Conservation (phyloP, 2,329 filamentous ascomycete genomes). For the Cytospora paraplurivora region DNA sequence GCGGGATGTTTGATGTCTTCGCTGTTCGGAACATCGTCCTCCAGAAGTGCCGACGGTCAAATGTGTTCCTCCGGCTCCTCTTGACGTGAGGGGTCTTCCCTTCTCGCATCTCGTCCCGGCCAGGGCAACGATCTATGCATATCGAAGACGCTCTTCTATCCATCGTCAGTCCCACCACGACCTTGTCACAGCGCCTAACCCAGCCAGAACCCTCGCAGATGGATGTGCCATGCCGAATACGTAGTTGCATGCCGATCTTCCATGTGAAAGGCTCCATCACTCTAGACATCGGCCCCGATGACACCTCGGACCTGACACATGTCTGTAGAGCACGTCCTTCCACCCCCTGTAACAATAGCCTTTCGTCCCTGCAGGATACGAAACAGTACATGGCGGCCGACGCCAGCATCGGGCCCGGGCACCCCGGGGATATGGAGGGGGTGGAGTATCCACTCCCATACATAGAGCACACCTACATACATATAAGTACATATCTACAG, state of each 20-base stretch:
- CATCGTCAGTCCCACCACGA: neutral
- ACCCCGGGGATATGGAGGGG: neutral
- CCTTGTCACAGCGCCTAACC: neutral
- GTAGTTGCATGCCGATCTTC: neutral
- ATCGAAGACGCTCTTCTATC: neutral
- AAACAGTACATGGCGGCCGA: constrained; percentile 16
- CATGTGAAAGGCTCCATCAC: neutral
- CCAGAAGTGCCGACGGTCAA: too few species aligned
- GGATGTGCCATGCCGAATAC: neutral
- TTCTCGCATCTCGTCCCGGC: too few species aligned
- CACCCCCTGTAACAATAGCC: neutral
- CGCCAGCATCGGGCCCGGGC: neutral
- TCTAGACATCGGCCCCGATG: neutral
- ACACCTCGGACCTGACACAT: neutral
- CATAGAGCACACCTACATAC: too few species aligned
- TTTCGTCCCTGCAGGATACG: constrained; percentile 13
- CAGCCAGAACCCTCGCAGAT: neutral
- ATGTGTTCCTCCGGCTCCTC: too few species aligned
- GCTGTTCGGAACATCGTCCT: too few species aligned
- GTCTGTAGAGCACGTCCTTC: neutral
- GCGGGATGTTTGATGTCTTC: neutral
- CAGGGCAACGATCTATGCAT: too few species aligned
- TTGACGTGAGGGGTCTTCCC: too few species aligned
- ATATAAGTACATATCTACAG: too few species aligned
- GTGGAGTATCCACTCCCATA: constrained; percentile 10